Base-by-base conservation (phyloP, 176 grass and related monocot genomes). In the Ampelocalamus luodianensis region DNA sequence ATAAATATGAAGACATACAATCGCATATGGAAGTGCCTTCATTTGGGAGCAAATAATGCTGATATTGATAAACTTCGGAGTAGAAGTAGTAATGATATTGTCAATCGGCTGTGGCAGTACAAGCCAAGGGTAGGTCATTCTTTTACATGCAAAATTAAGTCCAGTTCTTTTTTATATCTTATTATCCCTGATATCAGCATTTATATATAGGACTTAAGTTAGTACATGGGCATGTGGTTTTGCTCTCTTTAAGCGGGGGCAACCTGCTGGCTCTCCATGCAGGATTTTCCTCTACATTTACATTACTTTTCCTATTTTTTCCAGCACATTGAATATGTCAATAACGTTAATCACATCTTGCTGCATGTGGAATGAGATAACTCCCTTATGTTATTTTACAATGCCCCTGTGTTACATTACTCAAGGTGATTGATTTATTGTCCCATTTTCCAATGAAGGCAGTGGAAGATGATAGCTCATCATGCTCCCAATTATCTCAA, bases 1-100 rank as follows among this genome's bases (percentile, higher is more conserved):
- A 36, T 92, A 26, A 92, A 89, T 54, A 81, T 53, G 44, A 80
- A 27, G 36, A 92, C 91, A 24, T 89, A 83, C 27, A 34, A 29
- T 23, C 75, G 46, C 13, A 89, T 87, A 17, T 87, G 74, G 80
- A 87, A 60, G 69, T 73, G 75, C 65, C 74, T 89, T 27, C 24
- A 34, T 29, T 20, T 80, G 50, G 56, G 51, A 26, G 26, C 17
- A 63, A 63, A 63, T 63, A n/a, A 63, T 29, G 60, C 6, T 63
- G 29, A 63, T 63, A 24, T 63, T 14, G 24, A 1, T 17, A 22
- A 20, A 5, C 77, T 46, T 4, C 1, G 16, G 48, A 29, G 6
- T 18, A 48, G 32, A 53, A 63, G 24, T 45, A 79, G 40, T 76
- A 40, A 59, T 20, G 22, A 38, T 49, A n/a, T 84, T 29, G 14